These are phyloP conservation scores for Xylariaceae sp. DNA, from an alignment of 2,329 filamentous ascomycete species.

Conservation along the genomic window DNA sequence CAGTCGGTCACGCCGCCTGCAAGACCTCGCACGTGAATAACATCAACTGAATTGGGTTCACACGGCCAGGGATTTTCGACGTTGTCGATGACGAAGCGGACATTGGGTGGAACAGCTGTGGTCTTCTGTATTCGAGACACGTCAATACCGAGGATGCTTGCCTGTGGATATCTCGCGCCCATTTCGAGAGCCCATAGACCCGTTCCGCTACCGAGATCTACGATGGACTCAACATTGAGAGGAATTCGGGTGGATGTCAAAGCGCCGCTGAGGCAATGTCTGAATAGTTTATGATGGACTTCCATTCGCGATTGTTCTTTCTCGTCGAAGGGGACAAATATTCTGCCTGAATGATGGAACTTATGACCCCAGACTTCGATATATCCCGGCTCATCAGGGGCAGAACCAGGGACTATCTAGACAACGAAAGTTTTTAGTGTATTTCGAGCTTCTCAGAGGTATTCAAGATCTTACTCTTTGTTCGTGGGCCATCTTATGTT, in stretches of 20 bases:
- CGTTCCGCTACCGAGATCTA: slow-evolving; percentile 43
- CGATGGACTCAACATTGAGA: slow-evolving; percentile 29
- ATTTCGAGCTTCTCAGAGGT: too few relatives aligned
- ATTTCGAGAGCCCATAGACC: slow-evolving; percentile 45
- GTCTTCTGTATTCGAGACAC: slow-evolving; percentile 40
- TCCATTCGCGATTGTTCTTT: slow-evolving; percentile 28
- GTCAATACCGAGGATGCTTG: slow-evolving; percentile 41
- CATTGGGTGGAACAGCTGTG: slow-evolving; percentile 53
- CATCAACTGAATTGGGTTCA: slow-evolving; percentile 34
- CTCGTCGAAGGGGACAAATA: slow-evolving; percentile 31
- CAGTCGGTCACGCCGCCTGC: slow-evolving; percentile 46
- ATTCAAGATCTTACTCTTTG: too few relatives aligned
- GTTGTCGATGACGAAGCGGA: slow-evolving; percentile 59
- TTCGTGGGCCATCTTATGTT: too few relatives aligned
- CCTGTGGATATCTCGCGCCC: slow-evolving; percentile 39
- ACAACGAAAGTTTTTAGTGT: too few relatives aligned
- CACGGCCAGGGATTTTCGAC: slow-evolving; percentile 47
- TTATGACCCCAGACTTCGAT: slow-evolving; percentile 30
- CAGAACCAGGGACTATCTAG: too few relatives aligned
- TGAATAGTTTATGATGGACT: slow-evolving; percentile 25
- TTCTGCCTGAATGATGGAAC: slow-evolving; percentile 29
- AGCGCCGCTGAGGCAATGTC: slow-evolving; percentile 28
- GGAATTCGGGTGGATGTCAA: slow-evolving; percentile 30
- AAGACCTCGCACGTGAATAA: slow-evolving; percentile 44
- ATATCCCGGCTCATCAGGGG: slow-evolving; percentile 11